phyloP scores from a whole-genome alignment of 352 stramenopile species.

The Aphanomyces cochlioides region DNA sequence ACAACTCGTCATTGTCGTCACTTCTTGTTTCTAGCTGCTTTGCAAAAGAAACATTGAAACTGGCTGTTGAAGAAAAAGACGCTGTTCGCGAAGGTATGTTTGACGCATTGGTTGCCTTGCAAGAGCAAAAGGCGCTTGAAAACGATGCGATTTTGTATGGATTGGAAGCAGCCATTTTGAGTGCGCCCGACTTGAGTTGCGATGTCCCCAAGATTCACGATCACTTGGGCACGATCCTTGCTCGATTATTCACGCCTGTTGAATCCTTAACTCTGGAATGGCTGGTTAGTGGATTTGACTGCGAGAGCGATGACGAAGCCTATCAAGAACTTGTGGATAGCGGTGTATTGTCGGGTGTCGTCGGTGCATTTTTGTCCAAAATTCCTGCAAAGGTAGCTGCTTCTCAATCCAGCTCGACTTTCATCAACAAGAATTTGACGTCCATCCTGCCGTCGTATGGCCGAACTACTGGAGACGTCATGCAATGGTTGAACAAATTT shows the following conservation, averaged over 20 bases:
- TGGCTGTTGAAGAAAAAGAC: slow-evolving; percentile 64
- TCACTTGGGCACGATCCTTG: slow-evolving; percentile 62
- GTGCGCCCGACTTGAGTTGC: slow-evolving; percentile 64
- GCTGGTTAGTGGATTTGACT: slow-evolving; percentile 49
- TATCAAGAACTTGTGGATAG: slow-evolving; percentile 67
- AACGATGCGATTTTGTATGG: slow-evolving; percentile 55
- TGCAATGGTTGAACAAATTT: slow-evolving; percentile 69
- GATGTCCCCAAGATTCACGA: slow-evolving; percentile 81
- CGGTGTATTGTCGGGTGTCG: slow-evolving; percentile 55
- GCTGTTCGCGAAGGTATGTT: slow-evolving; percentile 54
- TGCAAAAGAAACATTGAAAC: slow-evolving; percentile 52
- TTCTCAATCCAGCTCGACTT: slow-evolving; percentile 1
- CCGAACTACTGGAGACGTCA: slow-evolving; percentile 47
- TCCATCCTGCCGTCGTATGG: slow-evolving; percentile 47
- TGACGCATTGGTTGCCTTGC: slow-evolving; percentile 62
- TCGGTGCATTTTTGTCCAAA: slow-evolving; percentile 45
- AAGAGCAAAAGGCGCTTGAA: slow-evolving; percentile 53
- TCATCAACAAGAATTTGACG: slow-evolving; percentile 7
- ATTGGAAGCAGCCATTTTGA: slow-evolving; percentile 55
- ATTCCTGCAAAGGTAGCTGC: not conserved
- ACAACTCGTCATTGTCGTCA: slow-evolving; percentile 38
- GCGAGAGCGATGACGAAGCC: slow-evolving; percentile 50
- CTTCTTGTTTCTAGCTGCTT: slow-evolving; percentile 35
- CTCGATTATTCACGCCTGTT: slow-evolving; percentile 55
- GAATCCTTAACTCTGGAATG: slow-evolving; percentile 68